These are phyloP conservation scores for Mycena vitilis DNA, from an alignment of 768 basidiomycete genomes.

Conservation along the genomic window DNA sequence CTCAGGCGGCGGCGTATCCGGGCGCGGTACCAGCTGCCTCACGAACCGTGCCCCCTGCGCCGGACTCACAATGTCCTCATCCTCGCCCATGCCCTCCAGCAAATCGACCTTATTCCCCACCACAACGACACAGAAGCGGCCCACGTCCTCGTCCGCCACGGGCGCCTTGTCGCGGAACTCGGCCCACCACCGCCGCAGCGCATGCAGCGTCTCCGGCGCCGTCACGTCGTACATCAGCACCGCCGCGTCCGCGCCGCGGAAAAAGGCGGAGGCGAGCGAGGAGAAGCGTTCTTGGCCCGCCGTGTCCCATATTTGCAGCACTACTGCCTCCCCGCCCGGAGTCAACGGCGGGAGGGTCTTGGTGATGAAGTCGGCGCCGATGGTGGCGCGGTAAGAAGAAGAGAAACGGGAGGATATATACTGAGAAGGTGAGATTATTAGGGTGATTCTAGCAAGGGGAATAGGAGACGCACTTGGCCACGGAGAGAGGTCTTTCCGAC, in stretches of 20 bases:
- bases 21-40: constrained; percentile 64
- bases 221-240: constrained; percentile 87
- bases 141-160: constrained; percentile 68
- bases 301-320: constrained; percentile 67
- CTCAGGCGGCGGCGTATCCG: constrained; percentile 35
- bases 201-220: constrained; percentile 66
- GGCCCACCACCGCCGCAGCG: constrained; percentile 80
- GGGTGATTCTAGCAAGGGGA: background rate
- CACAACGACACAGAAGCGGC: constrained; percentile 73
- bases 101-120: constrained; percentile 87
- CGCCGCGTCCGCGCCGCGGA: constrained; percentile 86
- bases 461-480: constrained; percentile 66
- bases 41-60: constrained; percentile 66
- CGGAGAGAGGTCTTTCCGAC: constrained; percentile 89
- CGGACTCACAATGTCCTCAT: constrained; percentile 43
- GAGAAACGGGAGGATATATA: constrained; percentile 84
- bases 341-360: constrained; percentile 66
- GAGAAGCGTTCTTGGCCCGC: constrained; percentile 93
- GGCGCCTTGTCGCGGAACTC: constrained; percentile 80
- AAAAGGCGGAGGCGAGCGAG: constrained; percentile 83
- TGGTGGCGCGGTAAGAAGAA: constrained; percentile 83
- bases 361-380: constrained; percentile 90
- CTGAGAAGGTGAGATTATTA: constrained; percentile 45
- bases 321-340: constrained; percentile 60
- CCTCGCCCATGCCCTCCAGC: constrained; percentile 36